Base-by-base conservation (phyloP, 768 basidiomycete genomes). In the Hemileccinum impolitum region DNA sequence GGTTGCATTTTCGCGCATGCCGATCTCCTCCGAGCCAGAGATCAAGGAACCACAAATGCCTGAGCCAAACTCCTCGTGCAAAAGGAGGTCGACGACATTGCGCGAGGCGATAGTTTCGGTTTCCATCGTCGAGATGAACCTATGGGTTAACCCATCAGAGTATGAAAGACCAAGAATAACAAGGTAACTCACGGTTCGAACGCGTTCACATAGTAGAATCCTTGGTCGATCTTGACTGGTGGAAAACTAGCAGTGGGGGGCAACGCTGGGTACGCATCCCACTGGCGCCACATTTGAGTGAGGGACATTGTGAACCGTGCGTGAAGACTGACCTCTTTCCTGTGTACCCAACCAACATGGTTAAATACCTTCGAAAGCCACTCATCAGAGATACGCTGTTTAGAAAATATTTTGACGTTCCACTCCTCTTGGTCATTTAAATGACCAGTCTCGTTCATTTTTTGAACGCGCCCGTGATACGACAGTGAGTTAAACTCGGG, bases 81-180 rank as follows among this genome's bases (percentile, higher is more conserved):
- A 70, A 17, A 93, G 73, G 21, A 90, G 70, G 58, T 92, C 90
- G 40, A 91, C 89, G 34, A 87, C 75, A 64, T 94, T 94, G 28
- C 91, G 81, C 1, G 89, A 81, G 0, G 90, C 77, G 28, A 95
- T 66, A 0, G 90, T 92, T 68, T 94, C 85, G 0, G 93, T 94
- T 67, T 97, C 94, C 94, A 97, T 96, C 6, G 91, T 92, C 13
- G 85, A 89, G 39, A 94, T 87, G 58, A 91, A 80, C 28, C 88
- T 89, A 51, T 10, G 15, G 15, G 21, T 5, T 11, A 41, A 23
- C 23, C 34, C 43, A 42, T 47, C 39, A 51, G 34, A 39, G 36
- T 15, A n/a, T 17, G 23, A 51, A 48, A 25, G 30, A 15, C 39
- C 35, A 23, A 36, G 28, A 39, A 44, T 15, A 46, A 23, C 23